Conservation (phyloP, 2,329 filamentous ascomycete species). For the Trichoderma sp. region DNA sequence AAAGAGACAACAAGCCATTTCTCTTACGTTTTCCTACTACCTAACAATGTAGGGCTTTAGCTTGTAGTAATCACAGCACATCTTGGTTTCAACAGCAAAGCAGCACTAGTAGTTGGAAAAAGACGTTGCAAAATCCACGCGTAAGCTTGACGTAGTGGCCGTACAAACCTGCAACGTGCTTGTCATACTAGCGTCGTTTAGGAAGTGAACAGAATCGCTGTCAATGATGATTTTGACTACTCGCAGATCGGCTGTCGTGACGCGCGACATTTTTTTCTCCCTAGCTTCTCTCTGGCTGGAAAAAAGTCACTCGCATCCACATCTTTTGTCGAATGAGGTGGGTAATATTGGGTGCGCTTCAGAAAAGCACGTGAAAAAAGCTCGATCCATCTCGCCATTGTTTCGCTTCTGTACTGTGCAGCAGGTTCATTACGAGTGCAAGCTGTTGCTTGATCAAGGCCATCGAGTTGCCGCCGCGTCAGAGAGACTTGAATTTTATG, state of each 20-base stretch:
- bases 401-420: neutral
- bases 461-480: neutral
- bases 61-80: neutral
- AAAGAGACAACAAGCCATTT: neutral
- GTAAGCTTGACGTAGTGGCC: conserved; percentile 12
- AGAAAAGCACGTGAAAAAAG: conserved; percentile 15
- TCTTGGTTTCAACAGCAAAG: neutral
- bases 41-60: neutral
- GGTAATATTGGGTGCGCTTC: neutral
- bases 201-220: neutral
- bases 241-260: conserved; percentile 9
- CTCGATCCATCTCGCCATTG: neutral
- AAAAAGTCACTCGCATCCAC: conserved; percentile 8
- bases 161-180: neutral
- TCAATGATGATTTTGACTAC: neutral
- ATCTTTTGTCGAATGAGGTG: neutral
- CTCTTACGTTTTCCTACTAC: neutral
- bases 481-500: neutral
- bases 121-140: neutral
- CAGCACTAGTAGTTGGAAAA: neutral
- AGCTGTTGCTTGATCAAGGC: neutral
- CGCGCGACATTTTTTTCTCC: conserved; percentile 9
- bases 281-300: neutral
- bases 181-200: neutral
- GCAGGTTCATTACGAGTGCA: neutral